A percentile compares a stretch with the other conserved stretches of the same genome.
phyloP scores from a whole-genome alignment of 495 filamentous ascomycete species.

The Neurospora sp. region DNA sequence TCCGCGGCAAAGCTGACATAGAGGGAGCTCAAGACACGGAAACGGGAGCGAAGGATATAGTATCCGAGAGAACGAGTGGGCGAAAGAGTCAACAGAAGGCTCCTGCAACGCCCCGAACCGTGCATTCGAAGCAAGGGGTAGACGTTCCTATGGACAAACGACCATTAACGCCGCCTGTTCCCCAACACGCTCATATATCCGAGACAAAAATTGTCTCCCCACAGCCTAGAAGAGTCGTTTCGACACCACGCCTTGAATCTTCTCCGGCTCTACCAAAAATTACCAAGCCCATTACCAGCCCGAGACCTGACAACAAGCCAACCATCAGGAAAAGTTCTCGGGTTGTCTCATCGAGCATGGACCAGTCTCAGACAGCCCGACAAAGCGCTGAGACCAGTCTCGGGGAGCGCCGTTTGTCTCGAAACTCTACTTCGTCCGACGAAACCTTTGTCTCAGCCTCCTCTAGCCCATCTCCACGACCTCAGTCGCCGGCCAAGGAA shows the following conservation, averaged over 20 bases:
- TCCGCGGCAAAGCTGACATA: background rate
- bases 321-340: background rate
- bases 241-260: slow-evolving; percentile 13
- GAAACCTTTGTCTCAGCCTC: slow-evolving; percentile 41
- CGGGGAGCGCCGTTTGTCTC: slow-evolving; percentile 6
- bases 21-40: background rate
- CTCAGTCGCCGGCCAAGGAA: slow-evolving; percentile 14
- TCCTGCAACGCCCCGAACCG: background rate
- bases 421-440: slow-evolving; percentile 29
- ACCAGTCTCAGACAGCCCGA: background rate
- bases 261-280: slow-evolving; percentile 3
- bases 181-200: background rate
- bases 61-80: background rate
- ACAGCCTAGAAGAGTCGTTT: slow-evolving; percentile 7
- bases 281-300: background rate
- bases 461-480: slow-evolving; percentile 23
- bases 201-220: slow-evolving; percentile 12
- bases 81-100: background rate
- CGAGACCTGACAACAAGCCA: background rate
- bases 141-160: background rate
- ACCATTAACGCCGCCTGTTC: slow-evolving; percentile 1
- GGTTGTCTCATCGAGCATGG: background rate
- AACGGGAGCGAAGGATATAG: background rate
- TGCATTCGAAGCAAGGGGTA: background rate
- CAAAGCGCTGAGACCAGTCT: background rate